These are phyloP conservation scores for Desmodesmus armatus DNA, from an alignment of 139 green algal genomes.

Conservation along the genomic window DNA sequence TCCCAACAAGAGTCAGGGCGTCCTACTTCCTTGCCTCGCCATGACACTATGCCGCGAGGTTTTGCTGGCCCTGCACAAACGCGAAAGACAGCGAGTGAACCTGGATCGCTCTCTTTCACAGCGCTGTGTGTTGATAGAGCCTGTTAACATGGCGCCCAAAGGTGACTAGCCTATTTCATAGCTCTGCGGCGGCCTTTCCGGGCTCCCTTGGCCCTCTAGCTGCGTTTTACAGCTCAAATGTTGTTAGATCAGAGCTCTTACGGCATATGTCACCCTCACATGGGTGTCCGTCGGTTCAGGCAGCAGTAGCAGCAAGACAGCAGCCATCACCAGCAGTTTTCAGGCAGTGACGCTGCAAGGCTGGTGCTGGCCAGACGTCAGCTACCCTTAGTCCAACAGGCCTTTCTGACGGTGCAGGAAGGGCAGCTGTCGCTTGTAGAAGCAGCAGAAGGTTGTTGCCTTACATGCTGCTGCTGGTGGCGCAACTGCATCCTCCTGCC, in stretches of 20 bases:
- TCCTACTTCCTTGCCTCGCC: too few species aligned
- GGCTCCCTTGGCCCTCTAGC: not conserved
- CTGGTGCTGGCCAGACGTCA: not conserved
- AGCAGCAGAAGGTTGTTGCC: not conserved
- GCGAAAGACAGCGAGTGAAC: not conserved
- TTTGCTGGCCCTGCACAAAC: too few species aligned
- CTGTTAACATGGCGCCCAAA: constrained; percentile 20
- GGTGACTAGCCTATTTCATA: not conserved
- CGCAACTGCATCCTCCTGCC: too few species aligned
- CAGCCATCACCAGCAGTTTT: not conserved
- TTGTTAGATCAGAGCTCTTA: not conserved
- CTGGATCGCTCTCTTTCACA: not conserved
- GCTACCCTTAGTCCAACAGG: not conserved
- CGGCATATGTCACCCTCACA: not conserved
- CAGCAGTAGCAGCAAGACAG: not conserved
- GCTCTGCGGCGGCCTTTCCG: constrained; percentile 10
- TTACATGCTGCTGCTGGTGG: not conserved
- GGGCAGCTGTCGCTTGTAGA: not conserved
- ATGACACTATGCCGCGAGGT: too few species aligned
- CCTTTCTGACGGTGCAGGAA: not conserved
- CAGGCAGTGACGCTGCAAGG: not conserved
- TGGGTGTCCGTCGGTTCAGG: not conserved
- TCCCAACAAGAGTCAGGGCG: too few species aligned
- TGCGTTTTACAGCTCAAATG: not conserved
- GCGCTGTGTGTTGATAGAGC: not conserved